Percentiles rank a stretch among this genome's conserved stretches.
Evolutionary conservation across 495 filamentous ascomycete genomes (phyloP).

Genomic region (Aspergillus sclerotioniger): DNA sequence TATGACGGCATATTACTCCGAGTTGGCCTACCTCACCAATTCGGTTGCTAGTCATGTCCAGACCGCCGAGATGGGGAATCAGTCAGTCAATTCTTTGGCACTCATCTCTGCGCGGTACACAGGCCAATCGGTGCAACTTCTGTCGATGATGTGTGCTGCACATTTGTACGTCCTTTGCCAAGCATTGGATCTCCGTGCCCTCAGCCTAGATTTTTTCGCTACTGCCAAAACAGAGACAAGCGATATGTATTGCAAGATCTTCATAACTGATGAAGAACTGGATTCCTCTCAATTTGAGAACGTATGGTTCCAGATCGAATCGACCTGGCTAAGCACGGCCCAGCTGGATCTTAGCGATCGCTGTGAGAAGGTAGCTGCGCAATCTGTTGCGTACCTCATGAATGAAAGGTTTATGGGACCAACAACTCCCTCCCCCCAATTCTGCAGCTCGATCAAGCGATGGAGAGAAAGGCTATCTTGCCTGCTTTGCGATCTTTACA

Average conservation of each 20-base stretch:
- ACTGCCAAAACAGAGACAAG: not conserved
- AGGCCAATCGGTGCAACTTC: constrained; percentile 49
- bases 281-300: not conserved
- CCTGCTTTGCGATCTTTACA: not conserved
- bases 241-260: not conserved
- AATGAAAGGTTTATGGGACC: not conserved
- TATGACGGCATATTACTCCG: constrained; percentile 57
- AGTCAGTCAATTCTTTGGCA: constrained; percentile 54
- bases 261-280: not conserved
- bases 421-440: not conserved
- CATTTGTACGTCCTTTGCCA: constrained; percentile 51
- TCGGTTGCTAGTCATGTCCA: constrained; percentile 50
- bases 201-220: constrained; percentile 26
- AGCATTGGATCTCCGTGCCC: constrained; percentile 38
- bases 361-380: not conserved
- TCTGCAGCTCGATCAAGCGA: not conserved
- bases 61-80: constrained; percentile 53
- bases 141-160: constrained; percentile 50
- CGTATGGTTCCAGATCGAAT: constrained; percentile 4
- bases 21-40: constrained; percentile 42
- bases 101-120: constrained; percentile 53
- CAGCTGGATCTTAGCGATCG: not conserved
- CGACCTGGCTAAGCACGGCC: not conserved
- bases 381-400: not conserved
- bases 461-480: constrained; percentile 2